phyloP scores from a whole-genome alignment of 495 filamentous ascomycete genomes.

The Daldinia caldariorum region DNA sequence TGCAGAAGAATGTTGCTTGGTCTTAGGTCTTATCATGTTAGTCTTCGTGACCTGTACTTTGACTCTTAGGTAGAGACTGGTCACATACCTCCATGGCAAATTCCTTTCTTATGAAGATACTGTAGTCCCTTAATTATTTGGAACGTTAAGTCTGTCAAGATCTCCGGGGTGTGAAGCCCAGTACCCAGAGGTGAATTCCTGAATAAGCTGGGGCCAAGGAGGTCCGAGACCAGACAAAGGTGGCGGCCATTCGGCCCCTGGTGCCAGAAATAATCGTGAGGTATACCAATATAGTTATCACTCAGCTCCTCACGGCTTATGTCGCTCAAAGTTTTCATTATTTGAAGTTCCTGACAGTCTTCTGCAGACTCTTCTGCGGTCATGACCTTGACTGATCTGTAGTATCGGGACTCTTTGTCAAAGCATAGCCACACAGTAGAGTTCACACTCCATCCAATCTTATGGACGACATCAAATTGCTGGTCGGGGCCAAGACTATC shows the following conservation, averaged over 20 bases:
- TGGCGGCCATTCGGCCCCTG: conserved; percentile 54
- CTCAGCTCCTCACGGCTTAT: conserved; percentile 4
- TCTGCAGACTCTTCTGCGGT: conserved; percentile 17
- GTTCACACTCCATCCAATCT: conserved; percentile 61
- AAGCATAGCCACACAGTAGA: conserved; percentile 65
- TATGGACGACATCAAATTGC: conserved; percentile 61
- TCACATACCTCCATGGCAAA: conserved; percentile 29
- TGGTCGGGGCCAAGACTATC: conserved; percentile 47
- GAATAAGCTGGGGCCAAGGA: conserved; percentile 24
- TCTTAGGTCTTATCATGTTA: conserved; percentile 18
- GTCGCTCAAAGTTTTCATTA: conserved; percentile 18
- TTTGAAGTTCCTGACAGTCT: conserved; percentile 30
- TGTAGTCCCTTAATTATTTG: conserved; percentile 30
- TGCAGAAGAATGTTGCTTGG: conserved; percentile 27
- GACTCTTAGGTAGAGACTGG: not conserved
- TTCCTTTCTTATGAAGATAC: conserved; percentile 28
- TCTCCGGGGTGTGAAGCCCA: conserved; percentile 15
- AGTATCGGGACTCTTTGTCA: conserved; percentile 44
- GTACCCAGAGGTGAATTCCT: conserved; percentile 6
- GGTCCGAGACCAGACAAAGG: conserved; percentile 46
- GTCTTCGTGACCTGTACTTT: not conserved
- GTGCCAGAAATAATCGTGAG: conserved; percentile 48
- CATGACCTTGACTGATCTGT: conserved; percentile 39
- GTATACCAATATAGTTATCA: conserved; percentile 27
- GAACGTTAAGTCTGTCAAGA: conserved; percentile 11